These are phyloP conservation scores for Dictyostelium intermedium DNA, from an alignment of 78 protist genomes.

Conservation along the genomic window DNA sequence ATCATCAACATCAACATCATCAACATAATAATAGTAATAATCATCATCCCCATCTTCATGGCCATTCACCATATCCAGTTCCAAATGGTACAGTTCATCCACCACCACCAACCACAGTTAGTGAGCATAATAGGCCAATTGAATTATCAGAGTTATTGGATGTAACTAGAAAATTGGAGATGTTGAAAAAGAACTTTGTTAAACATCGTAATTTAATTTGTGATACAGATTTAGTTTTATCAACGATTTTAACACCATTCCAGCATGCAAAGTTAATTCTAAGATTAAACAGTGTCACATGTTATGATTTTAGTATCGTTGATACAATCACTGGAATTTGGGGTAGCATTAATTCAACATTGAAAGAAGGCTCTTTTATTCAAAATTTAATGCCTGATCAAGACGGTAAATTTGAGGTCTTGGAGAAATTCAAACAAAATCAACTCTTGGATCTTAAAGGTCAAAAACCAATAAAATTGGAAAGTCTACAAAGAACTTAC, in stretches of 20 bases:
- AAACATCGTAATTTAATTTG: conserved; percentile 69
- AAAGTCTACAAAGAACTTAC: conserved; percentile 37
- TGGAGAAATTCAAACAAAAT: conserved; percentile 21
- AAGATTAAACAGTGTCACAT: conserved; percentile 55
- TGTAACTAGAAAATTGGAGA: conserved; percentile 48
- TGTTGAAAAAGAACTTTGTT: conserved; percentile 61
- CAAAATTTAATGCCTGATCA: conserved; percentile 40
- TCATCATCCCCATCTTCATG: neutral
- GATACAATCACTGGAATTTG: conserved; percentile 55
- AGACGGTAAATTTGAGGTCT: conserved; percentile 23
- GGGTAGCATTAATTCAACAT: conserved; percentile 32
- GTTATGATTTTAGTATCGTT: conserved; percentile 45
- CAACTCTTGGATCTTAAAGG: neutral
- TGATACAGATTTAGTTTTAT: conserved; percentile 57
- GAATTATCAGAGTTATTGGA: conserved; percentile 60
- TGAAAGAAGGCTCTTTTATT: conserved; percentile 14
- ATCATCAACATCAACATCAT: neutral
- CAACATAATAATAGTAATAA: neutral
- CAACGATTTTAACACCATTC: conserved; percentile 54
- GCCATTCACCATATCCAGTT: conserved; percentile 3
- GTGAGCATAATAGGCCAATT: neutral
- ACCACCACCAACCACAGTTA: neutral
- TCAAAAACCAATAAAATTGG: conserved; percentile 6
- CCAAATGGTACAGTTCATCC: neutral
- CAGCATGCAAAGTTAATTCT: conserved; percentile 70